These are phyloP conservation scores for Stropharia rugosoannulata DNA, from an alignment of 768 basidiomycete genomes.

Conservation along the genomic window DNA sequence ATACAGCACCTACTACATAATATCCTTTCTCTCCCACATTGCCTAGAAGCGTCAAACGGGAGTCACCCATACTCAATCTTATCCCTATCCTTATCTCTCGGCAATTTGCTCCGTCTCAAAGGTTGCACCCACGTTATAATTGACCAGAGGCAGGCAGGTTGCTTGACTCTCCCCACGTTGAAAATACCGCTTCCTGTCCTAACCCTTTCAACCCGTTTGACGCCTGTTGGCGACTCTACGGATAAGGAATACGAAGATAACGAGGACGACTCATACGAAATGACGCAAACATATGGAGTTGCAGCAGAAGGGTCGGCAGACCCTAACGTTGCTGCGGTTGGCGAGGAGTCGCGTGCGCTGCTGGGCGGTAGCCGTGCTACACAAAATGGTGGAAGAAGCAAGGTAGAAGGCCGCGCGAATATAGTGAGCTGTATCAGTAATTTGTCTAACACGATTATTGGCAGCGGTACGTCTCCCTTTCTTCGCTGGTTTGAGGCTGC, in stretches of 20 bases:
- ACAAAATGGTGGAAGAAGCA: constrained; percentile 16
- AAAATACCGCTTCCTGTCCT: constrained; percentile 6
- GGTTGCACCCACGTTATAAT: background rate
- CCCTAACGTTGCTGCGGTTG: constrained; percentile 14
- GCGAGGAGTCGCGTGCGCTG: constrained; percentile 59
- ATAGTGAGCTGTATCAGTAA: constrained; percentile 74
- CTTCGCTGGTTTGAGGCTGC: background rate
- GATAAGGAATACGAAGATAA: constrained; percentile 11
- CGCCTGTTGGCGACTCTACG: background rate
- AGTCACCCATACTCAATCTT: background rate
- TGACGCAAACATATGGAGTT: constrained; percentile 72
- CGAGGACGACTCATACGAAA: constrained; percentile 45
- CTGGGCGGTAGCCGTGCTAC: constrained; percentile 41
- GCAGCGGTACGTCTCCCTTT: constrained; percentile 61
- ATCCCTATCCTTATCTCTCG: constrained; percentile 3
- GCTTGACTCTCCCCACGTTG: constrained; percentile 6
- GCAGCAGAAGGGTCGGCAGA: constrained; percentile 35
- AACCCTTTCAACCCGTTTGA: background rate
- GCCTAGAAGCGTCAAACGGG: background rate
- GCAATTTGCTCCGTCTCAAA: background rate
- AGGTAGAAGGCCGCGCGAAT: constrained; percentile 65
- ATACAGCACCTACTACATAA: too few relatives aligned
- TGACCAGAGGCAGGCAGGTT: constrained; percentile 5
- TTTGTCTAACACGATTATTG: constrained; percentile 88
- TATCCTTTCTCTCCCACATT: background rate